Conservation (phyloP, 371 early-diverging fungal genomes). For the Rhizoclosmatium hyalinum region DNA sequence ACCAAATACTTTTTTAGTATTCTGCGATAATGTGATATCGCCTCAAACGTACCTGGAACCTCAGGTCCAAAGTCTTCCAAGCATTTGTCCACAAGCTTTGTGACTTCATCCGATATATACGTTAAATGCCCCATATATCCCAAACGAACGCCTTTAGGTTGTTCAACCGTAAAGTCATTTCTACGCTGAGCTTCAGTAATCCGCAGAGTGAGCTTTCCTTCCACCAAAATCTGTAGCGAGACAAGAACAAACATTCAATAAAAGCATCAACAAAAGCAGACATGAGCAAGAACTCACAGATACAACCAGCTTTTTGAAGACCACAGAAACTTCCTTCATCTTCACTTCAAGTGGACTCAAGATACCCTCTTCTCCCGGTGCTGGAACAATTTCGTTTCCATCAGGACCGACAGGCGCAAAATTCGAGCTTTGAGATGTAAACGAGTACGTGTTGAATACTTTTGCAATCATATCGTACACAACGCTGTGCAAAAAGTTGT, state of each 20-base stretch:
- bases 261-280: slow-evolving; percentile 11
- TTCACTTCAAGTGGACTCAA: slow-evolving; percentile 40
- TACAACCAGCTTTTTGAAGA: slow-evolving; percentile 67
- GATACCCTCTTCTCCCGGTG: slow-evolving; percentile 38
- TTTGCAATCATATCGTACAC: slow-evolving; percentile 96
- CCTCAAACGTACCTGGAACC: slow-evolving; percentile 44
- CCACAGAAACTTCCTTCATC: slow-evolving; percentile 46
- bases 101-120: slow-evolving; percentile 92
- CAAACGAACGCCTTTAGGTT: slow-evolving; percentile 87
- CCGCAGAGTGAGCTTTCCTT: slow-evolving; percentile 78
- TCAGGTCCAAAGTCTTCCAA: slow-evolving; percentile 54
- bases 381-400: slow-evolving; percentile 45
- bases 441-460: slow-evolving; percentile 79
- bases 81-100: slow-evolving; percentile 78
- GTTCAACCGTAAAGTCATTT: slow-evolving; percentile 71
- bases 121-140: slow-evolving; percentile 98
- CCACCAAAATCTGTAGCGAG: slow-evolving; percentile 68
- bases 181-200: slow-evolving; percentile 77
- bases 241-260: slow-evolving; percentile 9
- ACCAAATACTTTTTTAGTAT: slow-evolving; percentile 6
- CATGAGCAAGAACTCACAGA: slow-evolving; percentile 53
- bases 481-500: slow-evolving; percentile 94
- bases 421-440: slow-evolving; percentile 56
- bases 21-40: slow-evolving; percentile 4
- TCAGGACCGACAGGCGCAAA: slow-evolving; percentile 33